Base-by-base conservation (phyloP, 345 rosid genomes). In the Populus nigra region DNA sequence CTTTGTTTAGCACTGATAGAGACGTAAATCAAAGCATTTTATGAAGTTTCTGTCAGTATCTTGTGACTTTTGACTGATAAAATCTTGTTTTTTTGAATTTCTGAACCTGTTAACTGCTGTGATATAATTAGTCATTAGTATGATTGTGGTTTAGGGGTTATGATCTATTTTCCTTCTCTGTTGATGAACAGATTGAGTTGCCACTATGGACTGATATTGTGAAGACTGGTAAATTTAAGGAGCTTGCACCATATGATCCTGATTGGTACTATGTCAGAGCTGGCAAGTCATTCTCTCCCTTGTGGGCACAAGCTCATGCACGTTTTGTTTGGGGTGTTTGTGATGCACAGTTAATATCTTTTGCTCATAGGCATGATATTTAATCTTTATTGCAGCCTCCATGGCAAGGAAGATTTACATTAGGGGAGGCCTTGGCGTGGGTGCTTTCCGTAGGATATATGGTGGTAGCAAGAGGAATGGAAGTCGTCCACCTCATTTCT, bases 381-480 rank as follows among this genome's bases (percentile, higher is more conserved):
- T n/a, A 49, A 7, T 59, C 16, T 35, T 45, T 18, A 35, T 76
- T 82, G 78, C 83, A 93, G 98, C 98, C 1, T 93, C 98, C 20
- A 94, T 94, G 93, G 97, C 97, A 12, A 92, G 98, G 89, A 94
- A 94, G 84, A 89, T 94, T 68, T 94, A 92, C 82, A 69, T 94
- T 55, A 92, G 96, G 79, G 96, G 94, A 69, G 98, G 98, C 68
- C 96, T 94, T 59, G 98, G 98, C 23, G 97, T 91, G 39, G 98
- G 98, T 83, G 93, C 96, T 75, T 91, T 93, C 83, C 86, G 87
- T 15, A 90, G 98, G 82, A 93, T 91, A 68, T 93, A 93, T 71
- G 97, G 97, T 57, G 95, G 97, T 2, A 91, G 93, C 90, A 87
- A 92, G 83, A 92, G 97, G 78, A 91, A 92, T 69, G 97, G 97